Conservation (phyloP, 208 protist species). For the Trypanosoma platydactyli region DNA sequence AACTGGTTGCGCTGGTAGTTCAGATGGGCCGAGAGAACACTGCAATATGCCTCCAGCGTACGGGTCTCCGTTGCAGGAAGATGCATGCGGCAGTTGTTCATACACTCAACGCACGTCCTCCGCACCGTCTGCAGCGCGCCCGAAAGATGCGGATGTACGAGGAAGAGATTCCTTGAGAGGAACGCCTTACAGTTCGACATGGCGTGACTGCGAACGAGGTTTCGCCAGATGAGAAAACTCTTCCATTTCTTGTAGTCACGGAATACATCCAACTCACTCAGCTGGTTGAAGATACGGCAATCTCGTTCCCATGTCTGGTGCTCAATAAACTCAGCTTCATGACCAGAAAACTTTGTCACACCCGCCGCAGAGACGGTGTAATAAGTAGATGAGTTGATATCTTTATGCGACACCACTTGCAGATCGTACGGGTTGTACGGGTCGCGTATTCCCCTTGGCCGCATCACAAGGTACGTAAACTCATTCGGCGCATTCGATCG, state of each 20-base stretch:
- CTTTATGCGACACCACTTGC: conserved; percentile 88
- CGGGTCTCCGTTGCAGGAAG: conserved; percentile 65
- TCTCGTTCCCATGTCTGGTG: conserved; percentile 94
- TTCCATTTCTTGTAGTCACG: conserved; percentile 93
- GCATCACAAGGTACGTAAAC: conserved; percentile 90
- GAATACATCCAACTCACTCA: conserved; percentile 92
- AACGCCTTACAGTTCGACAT: conserved; percentile 75
- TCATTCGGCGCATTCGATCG: conserved; percentile 86
- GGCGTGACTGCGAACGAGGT: conserved; percentile 82
- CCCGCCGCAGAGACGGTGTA: conserved; percentile 93
- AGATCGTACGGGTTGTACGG: conserved; percentile 95
- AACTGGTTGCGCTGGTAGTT: conserved; percentile 58
- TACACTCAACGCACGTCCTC: conserved; percentile 76
- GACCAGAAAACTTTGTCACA: conserved; percentile 93
- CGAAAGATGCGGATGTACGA: conserved; percentile 88
- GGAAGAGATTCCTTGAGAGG: conserved; percentile 87
- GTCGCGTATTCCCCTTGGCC: conserved; percentile 78
- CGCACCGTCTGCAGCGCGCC: conserved; percentile 76
- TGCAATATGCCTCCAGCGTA: conserved; percentile 73
- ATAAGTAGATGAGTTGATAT: conserved; percentile 84
- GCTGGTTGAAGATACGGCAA: conserved; percentile 84
- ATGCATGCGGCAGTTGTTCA: conserved; percentile 69
- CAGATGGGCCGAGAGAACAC: conserved; percentile 51
- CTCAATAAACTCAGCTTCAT: conserved; percentile 92
- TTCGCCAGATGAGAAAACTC: conserved; percentile 92